Evolutionary conservation across 225 moss, liverwort and hornwort genomes (phyloP), one percentile per base, ranked within the genome.

Genomic region (Bryum argenteum): DNA sequence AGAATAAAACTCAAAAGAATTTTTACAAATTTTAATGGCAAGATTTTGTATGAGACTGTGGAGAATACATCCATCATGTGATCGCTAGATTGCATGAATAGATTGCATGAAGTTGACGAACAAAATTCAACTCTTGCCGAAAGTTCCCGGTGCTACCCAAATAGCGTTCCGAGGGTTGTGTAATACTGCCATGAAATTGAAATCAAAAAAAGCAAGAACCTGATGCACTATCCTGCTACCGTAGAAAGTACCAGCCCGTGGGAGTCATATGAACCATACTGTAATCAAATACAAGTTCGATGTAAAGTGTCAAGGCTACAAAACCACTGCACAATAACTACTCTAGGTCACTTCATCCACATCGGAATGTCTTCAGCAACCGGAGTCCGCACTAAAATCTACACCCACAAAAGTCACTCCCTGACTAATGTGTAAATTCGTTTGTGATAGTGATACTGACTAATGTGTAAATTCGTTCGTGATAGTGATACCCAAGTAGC

Each of bases 281-380:
- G 39, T 58, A 69, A 70, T 58, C 69, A 69, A 79, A 72, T 58
- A 72, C 69, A 79, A 79, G 75, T 39, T 75, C 63, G 60, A 79
- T 76, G 64, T 40, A 22, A 76, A 79, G 58, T 68, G 58, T 62
- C 65, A 33, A 71, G 75, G 69, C 60, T 59, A 68, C 58, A 73
- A 60, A 6, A 48, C 39, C 40, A 42, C 55, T 72, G 70, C 47
- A 72, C 14, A 72, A 72, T 41, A 26, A 60, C 71, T 66, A 47
- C 56, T 50, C 59, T 23, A 70, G 20, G 69, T 73, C 57, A 65
- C 72, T 66, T 41, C 56, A 61, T 70, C 70, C 80, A 73, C 65
- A 74, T 70, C n/a, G 15, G 65, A 78, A 71, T 63, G 75, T 45
- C 70, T 55, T 45, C 44, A 38, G 67, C 24, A n/a, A 82, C 54